phyloP scores from a whole-genome alignment of 306 rosid species.

The Pachyrhizus erosus region DNA sequence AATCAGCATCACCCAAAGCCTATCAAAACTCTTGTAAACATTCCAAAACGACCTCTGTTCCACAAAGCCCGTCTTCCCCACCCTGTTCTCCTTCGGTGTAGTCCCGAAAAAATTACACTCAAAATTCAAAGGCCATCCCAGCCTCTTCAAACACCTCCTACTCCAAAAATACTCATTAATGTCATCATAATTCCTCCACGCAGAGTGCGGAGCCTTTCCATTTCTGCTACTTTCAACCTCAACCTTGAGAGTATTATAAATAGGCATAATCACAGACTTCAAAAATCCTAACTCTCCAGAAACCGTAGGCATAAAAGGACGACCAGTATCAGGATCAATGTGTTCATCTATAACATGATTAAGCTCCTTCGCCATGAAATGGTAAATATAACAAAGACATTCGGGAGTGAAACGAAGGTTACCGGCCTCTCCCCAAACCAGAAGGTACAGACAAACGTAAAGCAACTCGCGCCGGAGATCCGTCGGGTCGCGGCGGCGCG shows the following conservation, averaged over 20 bases:
- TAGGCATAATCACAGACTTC: constrained; percentile 78
- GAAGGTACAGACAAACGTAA: constrained; percentile 70
- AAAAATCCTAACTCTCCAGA: constrained; percentile 73
- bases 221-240: constrained; percentile 80
- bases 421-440: constrained; percentile 93
- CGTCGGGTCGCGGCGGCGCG: constrained; percentile 50
- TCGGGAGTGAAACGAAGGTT: constrained; percentile 83
- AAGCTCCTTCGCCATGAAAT: constrained; percentile 85
- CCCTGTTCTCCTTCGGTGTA: constrained; percentile 58
- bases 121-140: constrained; percentile 67
- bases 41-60: constrained; percentile 98
- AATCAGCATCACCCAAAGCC: constrained; percentile 82
- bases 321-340: constrained; percentile 69
- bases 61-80: constrained; percentile 96
- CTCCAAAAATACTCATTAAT: constrained; percentile 93
- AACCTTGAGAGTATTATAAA: constrained; percentile 62
- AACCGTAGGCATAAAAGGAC: constrained; percentile 62
- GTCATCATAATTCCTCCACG: constrained; percentile 96
- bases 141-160: constrained; percentile 73
- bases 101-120: constrained; percentile 71
- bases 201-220: constrained; percentile 93
- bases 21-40: constrained; percentile 84
- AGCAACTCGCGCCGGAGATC: constrained; percentile 70
- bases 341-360: constrained; percentile 62
- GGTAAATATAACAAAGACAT: constrained; percentile 77